Evolutionary conservation across 1,139 yeast species (phyloP).

Genomic region (Zygosaccharomyces sapae): DNA sequence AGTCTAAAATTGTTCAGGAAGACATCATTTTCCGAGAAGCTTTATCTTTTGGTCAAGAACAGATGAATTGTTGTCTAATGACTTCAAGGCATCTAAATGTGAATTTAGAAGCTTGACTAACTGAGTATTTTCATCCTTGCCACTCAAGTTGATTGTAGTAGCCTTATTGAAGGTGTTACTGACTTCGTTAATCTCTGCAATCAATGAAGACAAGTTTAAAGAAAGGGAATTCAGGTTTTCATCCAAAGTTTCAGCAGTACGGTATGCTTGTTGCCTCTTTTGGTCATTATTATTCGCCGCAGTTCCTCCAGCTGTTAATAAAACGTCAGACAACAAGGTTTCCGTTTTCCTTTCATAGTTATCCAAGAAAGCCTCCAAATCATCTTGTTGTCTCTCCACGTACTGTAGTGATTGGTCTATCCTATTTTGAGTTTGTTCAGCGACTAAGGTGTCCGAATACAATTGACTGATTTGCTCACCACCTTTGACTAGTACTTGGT

Average conservation of each 20-base stretch:
- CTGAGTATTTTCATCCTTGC: constrained; percentile 42
- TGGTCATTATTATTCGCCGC: constrained; percentile 50
- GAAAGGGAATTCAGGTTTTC: constrained; percentile 78
- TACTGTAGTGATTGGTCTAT: constrained; percentile 84
- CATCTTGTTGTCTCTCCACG: constrained; percentile 90
- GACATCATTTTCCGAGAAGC: constrained; percentile 18
- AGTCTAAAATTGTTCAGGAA: neutral
- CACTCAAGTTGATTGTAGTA: constrained; percentile 43
- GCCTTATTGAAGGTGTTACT: constrained; percentile 74
- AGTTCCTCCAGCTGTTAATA: constrained; percentile 36
- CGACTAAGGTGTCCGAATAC: constrained; percentile 72
- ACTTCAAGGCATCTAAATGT: constrained; percentile 84
- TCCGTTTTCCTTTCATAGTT: constrained; percentile 87
- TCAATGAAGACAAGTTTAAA: constrained; percentile 66
- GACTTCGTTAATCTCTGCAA: constrained; percentile 80
- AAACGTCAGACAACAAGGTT: constrained; percentile 42
- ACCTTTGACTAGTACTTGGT: constrained; percentile 72
- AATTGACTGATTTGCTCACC: constrained; percentile 80
- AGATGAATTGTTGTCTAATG: constrained; percentile 72
- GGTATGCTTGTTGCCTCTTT: constrained; percentile 86
- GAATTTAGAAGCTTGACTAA: constrained; percentile 79
- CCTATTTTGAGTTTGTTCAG: constrained; percentile 79
- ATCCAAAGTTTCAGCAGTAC: constrained; percentile 79
- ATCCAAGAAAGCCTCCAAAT: constrained; percentile 74
- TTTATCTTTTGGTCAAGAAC: constrained; percentile 61